A percentile compares a stretch with the other conserved stretches of the same genome.
Conservation (phyloP, 768 basidiomycete genomes). For the Brasilioporus rufonigricans region DNA sequence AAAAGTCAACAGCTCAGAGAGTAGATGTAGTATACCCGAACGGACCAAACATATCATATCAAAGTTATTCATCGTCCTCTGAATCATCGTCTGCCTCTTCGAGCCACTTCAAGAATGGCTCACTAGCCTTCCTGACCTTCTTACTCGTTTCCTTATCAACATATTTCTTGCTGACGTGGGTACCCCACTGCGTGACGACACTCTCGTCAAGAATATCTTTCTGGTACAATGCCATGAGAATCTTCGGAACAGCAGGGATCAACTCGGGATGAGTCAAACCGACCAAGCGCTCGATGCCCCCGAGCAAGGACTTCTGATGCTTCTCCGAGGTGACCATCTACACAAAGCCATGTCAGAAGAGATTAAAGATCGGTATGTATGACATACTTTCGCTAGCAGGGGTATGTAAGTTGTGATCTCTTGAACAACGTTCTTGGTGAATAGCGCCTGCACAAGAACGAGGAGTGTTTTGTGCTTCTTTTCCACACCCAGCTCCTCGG, state of each 20-base stretch:
- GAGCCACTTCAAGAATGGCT: constrained; percentile 96
- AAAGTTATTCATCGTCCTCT: constrained; percentile 29
- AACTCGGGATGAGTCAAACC: constrained; percentile 75
- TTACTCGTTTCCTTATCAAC: constrained; percentile 94
- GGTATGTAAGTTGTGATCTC: constrained; percentile 66
- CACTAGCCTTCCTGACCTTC: constrained; percentile 93
- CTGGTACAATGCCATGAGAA: constrained; percentile 94
- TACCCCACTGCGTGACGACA: constrained; percentile 88
- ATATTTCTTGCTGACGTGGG: constrained; percentile 95
- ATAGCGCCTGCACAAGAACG: constrained; percentile 81
- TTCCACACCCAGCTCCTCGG: constrained; percentile 86
- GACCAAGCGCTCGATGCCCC: constrained; percentile 86
- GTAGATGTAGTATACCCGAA: background rate
- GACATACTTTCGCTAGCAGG: constrained; percentile 66
- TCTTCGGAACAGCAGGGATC: constrained; percentile 74
- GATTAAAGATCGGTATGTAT: background rate
- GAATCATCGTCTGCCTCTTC: constrained; percentile 80
- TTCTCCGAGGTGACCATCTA: constrained; percentile 92
- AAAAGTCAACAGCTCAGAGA: constrained; percentile 14
- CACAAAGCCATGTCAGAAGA: constrained; percentile 6
- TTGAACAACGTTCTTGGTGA: constrained; percentile 65
- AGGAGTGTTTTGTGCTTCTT: constrained; percentile 92
- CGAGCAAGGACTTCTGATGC: constrained; percentile 91
- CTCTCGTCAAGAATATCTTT: constrained; percentile 91
- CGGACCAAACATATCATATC: background rate